phyloP scores from a whole-genome alignment of 2,329 filamentous ascomycete species.

The Alternaria dauci region DNA sequence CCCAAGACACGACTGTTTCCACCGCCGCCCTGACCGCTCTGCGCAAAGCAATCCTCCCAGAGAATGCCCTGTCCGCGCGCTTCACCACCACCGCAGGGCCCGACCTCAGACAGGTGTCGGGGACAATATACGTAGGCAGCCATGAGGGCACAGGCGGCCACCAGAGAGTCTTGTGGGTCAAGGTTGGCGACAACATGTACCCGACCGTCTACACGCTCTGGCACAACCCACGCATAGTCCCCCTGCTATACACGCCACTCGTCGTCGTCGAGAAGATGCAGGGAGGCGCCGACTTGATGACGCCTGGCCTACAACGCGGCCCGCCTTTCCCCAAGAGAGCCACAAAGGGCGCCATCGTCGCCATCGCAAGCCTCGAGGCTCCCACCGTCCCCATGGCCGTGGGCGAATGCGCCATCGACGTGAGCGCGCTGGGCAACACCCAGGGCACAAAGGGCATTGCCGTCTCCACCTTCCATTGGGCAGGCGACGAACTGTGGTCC shows the following conservation, averaged over 20 bases:
- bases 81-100: slow-evolving; percentile 72
- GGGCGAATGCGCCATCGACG: slow-evolving; percentile 70
- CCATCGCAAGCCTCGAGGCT: slow-evolving; percentile 66
- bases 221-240: slow-evolving; percentile 68
- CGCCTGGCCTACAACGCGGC: slow-evolving; percentile 69
- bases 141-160: slow-evolving; percentile 62
- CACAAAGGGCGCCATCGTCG: slow-evolving; percentile 68
- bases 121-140: slow-evolving; percentile 70
- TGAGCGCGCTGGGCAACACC: slow-evolving; percentile 63
- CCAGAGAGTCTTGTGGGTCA: slow-evolving; percentile 70
- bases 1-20: slow-evolving; percentile 55
- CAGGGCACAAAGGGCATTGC: slow-evolving; percentile 70
- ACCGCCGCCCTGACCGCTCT: slow-evolving; percentile 59
- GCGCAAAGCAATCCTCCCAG: slow-evolving; percentile 68
- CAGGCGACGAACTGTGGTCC: slow-evolving; percentile 73
- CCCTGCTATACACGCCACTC: slow-evolving; percentile 69
- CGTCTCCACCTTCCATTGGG: slow-evolving; percentile 72
- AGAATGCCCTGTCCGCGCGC: slow-evolving; percentile 68
- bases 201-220: slow-evolving; percentile 72
- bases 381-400: slow-evolving; percentile 70
- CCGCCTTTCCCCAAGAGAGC: slow-evolving; percentile 69
- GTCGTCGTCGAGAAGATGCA: slow-evolving; percentile 70
- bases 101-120: slow-evolving; percentile 67
- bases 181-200: slow-evolving; percentile 65
- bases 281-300: slow-evolving; percentile 73